A percentile compares a stretch with the other conserved stretches of the same genome.
Conservation (phyloP, 352 stramenopile species). For the Phytopythium delawarense region DNA sequence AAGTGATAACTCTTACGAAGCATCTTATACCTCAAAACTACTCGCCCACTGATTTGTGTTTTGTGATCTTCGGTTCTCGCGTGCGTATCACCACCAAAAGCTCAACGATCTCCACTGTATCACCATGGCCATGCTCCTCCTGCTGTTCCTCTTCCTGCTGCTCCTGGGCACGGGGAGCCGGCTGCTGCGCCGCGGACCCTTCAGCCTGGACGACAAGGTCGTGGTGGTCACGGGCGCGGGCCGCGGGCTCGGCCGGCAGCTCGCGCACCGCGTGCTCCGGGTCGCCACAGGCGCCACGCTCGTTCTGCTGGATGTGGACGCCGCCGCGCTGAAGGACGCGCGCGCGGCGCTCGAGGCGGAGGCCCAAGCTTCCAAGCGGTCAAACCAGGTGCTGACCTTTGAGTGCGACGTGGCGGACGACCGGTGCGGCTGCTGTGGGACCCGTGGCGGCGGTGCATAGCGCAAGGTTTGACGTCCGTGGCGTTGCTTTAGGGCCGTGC, state of each 20-base stretch:
- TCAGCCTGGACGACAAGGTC: slow-evolving; percentile 43
- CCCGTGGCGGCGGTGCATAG: neutral
- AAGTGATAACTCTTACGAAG: neutral
- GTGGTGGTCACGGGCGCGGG: slow-evolving; percentile 67
- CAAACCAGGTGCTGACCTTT: slow-evolving; percentile 27
- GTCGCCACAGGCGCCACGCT: slow-evolving; percentile 32
- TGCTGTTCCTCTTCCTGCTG: neutral
- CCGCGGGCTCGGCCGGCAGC: slow-evolving; percentile 42
- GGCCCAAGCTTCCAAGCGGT: neutral
- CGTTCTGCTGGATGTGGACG: slow-evolving; percentile 63
- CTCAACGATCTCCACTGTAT: neutral
- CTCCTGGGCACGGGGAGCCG: neutral
- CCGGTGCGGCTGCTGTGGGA: slow-evolving; percentile 17
- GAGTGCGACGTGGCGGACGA: slow-evolving; percentile 66
- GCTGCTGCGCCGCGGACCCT: slow-evolving; percentile 8
- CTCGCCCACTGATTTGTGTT: neutral
- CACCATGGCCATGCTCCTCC: neutral
- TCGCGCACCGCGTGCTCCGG: slow-evolving; percentile 32
- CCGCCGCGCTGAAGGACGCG: slow-evolving; percentile 24
- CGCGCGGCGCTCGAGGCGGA: neutral
- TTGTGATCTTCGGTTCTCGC: neutral
- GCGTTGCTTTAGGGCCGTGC: slow-evolving; percentile 22
- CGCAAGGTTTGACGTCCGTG: neutral
- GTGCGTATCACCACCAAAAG: neutral
- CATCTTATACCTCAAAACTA: neutral